Percentiles rank a stretch among this genome's conserved stretches.
Evolutionary conservation across 2,329 filamentous ascomycete genomes (phyloP).

Genomic region (Aureobasidium pullulans): DNA sequence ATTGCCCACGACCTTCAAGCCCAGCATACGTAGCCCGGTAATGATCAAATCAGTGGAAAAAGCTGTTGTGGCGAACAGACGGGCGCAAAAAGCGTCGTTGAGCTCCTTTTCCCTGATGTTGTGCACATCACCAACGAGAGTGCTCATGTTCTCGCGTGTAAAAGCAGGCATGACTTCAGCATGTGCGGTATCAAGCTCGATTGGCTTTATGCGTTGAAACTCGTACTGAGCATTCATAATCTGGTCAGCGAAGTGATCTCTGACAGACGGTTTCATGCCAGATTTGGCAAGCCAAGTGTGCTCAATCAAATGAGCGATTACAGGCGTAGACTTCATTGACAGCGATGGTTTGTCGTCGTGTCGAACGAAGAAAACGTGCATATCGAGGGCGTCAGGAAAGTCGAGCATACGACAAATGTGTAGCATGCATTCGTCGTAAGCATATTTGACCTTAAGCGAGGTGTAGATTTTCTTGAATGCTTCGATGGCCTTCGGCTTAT

Average conservation of each 20-base stretch:
- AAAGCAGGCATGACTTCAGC: not conserved
- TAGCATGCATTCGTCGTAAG: conserved; percentile 37
- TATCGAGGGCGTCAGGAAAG: conserved; percentile 25
- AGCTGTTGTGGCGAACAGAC: conserved; percentile 71
- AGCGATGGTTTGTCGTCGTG: conserved; percentile 32
- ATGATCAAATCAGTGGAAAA: conserved; percentile 67
- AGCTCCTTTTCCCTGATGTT: conserved; percentile 39
- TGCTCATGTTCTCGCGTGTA: conserved; percentile 26
- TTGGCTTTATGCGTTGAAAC: not conserved
- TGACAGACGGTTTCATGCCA: not conserved
- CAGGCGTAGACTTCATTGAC: conserved; percentile 24
- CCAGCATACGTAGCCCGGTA: conserved; percentile 61
- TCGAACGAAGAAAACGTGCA: conserved; percentile 33
- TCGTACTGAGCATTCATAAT: not conserved
- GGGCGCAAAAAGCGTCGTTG: conserved; percentile 66
- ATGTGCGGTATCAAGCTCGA: not conserved
- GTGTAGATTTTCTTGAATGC: conserved; percentile 32
- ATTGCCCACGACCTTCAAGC: conserved; percentile 65
- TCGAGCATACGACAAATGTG: conserved; percentile 13
- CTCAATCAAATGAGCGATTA: conserved; percentile 22
- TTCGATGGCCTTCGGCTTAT: conserved; percentile 13
- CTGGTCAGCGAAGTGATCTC: not conserved
- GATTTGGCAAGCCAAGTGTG: conserved; percentile 1
- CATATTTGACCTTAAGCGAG: conserved; percentile 27
- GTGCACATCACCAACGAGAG: conserved; percentile 33